Evolutionary conservation across 352 stramenopile genomes (phyloP), one percentile per base, ranked within the genome.

Genomic region (Phytopythium cucurbitacearum): DNA sequence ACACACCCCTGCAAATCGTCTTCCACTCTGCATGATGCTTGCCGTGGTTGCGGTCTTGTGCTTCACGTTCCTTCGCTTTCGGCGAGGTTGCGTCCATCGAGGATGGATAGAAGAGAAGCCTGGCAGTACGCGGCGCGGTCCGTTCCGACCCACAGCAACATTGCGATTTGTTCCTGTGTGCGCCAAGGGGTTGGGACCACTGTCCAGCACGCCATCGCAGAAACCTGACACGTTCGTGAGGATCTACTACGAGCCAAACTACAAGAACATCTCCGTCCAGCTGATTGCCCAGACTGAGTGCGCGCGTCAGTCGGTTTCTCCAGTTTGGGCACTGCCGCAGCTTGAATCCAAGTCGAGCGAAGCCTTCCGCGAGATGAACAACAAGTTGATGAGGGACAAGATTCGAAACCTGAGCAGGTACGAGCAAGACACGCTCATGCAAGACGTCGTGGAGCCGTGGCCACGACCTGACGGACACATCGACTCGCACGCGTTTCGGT

Each of bases 161-260:
- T 50, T 76, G 21, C 60, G 57, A 3, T 28, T 76, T 32, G 60
- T 62, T 7, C 60, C 63, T 34, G 40, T 67, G 39, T 46, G 6
- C 5, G 56, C 16, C 13, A 53, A 11, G 12, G 36, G 21, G 0
- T 28, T 28, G 21, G 21, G 21, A 2, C 21, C 21, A 28, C 21
- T 28, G 21, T 28, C 21, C 21, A 28, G 21, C 21, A 28, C 21
- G 21, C 21, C 21, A 28, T 28, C 21, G 21, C 5, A 52, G 37
- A 60, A 21, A 33, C 43, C 57, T 7, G 67, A 72, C 28, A 53
- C 60, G 7, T 68, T 62, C 28, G 67, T 76, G 6, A 54, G 60
- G 5, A 51, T 76, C 11, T 69, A 56, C 38, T 76, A 76, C 41
- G 67, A 76, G 56, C 64, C 67, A 3, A 65, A 73, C 36, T 76